A percentile compares a stretch with the other conserved stretches of the same genome.
Evolutionary conservation across 1,284 basidiomycete genomes (phyloP).

Genomic region (Sporisorium scitamineum): DNA sequence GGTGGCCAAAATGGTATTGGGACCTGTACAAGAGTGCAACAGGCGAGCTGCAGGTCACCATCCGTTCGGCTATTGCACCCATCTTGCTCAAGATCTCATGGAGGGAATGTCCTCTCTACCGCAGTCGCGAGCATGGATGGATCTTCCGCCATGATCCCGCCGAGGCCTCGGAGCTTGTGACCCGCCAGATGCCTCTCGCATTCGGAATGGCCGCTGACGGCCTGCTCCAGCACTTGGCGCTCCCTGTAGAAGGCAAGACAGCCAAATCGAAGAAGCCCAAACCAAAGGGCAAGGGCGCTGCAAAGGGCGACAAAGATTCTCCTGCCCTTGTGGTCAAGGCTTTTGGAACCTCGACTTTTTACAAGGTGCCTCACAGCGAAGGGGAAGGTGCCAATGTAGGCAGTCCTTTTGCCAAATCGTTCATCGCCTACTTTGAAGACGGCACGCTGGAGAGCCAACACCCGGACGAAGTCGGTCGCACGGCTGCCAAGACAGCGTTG

Average conservation of each 20-base stretch:
- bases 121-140: slow-evolving; percentile 92
- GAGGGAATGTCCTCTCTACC: slow-evolving; percentile 85
- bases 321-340: slow-evolving; percentile 35
- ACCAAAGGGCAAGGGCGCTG: slow-evolving; percentile 21
- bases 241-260: slow-evolving; percentile 22
- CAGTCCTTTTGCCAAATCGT: slow-evolving; percentile 87
- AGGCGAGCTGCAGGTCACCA: slow-evolving; percentile 80
- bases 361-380: slow-evolving; percentile 95
- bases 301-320: slow-evolving; percentile 13
- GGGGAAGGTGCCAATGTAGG: slow-evolving; percentile 95
- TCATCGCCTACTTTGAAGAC: slow-evolving; percentile 87
- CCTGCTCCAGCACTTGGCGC: slow-evolving; percentile 43
- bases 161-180: slow-evolving; percentile 23
- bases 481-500: slow-evolving; percentile 84
- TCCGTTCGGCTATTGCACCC: slow-evolving; percentile 85
- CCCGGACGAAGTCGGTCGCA: slow-evolving; percentile 72
- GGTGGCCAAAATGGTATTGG: slow-evolving; percentile 95
- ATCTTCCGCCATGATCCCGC: slow-evolving; percentile 72
- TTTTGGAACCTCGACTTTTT: slow-evolving; percentile 73
- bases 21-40: slow-evolving; percentile 75
- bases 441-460: slow-evolving; percentile 72
- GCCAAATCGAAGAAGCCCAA: slow-evolving; percentile 29
- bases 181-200: slow-evolving; percentile 47
- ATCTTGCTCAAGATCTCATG: slow-evolving; percentile 88
- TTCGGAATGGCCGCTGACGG: slow-evolving; percentile 55